A percentile compares a stretch with the other conserved stretches of the same genome.
Conservation (phyloP, 176 grass and related monocot species). For the Oryza nivara region DNA sequence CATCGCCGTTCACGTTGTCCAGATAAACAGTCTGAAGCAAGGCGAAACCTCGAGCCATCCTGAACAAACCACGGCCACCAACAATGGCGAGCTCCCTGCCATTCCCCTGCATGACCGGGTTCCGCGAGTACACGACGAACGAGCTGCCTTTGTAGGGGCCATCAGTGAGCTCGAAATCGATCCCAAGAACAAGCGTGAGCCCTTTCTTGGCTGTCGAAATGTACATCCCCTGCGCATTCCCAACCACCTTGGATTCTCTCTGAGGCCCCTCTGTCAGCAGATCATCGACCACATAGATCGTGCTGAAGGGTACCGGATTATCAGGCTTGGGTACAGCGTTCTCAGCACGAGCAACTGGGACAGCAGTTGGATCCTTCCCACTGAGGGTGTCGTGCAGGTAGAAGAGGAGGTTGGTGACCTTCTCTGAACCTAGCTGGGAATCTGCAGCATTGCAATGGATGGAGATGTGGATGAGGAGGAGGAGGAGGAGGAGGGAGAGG, state of each 20-base stretch:
- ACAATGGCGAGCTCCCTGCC: conserved; percentile 55
- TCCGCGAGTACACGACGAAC: conserved; percentile 57
- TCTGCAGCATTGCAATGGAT: background rate
- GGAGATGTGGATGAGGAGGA: background rate
- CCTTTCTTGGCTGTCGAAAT: background rate
- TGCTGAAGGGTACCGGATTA: conserved; percentile 41
- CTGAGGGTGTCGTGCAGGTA: conserved; percentile 61
- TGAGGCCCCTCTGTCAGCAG: conserved; percentile 51
- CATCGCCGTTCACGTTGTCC: conserved; percentile 36
- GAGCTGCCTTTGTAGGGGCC: conserved; percentile 64
- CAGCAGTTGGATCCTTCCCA: conserved; percentile 44
- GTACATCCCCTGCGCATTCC: conserved; percentile 49
- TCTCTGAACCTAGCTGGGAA: conserved; percentile 17
- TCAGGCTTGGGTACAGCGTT: background rate
- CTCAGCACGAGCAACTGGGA: conserved; percentile 8
- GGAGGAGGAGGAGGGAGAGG: background rate
- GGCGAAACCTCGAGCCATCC: conserved; percentile 51
- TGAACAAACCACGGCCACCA: conserved; percentile 58
- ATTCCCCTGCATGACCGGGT: background rate
- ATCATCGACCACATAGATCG: conserved; percentile 41
- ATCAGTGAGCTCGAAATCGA: conserved; percentile 49
- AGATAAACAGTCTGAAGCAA: conserved; percentile 32
- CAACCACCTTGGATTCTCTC: conserved; percentile 37
- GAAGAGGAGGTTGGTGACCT: conserved; percentile 51
- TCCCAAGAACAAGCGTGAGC: conserved; percentile 38